Percentiles rank a stretch among this genome's conserved stretches.
Conservation (phyloP, 1,284 basidiomycete species). For the Waitea zeae region DNA sequence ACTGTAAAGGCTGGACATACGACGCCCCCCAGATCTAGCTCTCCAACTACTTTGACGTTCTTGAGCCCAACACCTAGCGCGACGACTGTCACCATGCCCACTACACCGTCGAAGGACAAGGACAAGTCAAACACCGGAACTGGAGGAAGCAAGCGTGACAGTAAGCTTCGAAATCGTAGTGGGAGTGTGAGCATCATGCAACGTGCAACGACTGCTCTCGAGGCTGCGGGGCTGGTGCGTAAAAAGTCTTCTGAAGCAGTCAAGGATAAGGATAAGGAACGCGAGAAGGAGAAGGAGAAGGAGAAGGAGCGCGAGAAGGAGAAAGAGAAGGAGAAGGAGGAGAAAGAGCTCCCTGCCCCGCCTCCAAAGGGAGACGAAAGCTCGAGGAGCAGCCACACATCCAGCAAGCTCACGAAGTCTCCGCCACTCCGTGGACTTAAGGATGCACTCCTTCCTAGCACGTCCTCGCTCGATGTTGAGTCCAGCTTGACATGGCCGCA, state of each 20-base stretch:
- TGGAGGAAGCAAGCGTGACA: slow-evolving; percentile 9
- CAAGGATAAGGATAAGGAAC: slow-evolving; percentile 35
- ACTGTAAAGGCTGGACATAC: slow-evolving; percentile 17
- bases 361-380: no score
- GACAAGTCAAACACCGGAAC: slow-evolving; percentile 8
- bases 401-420: slow-evolving; percentile 48
- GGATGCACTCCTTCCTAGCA: slow-evolving; percentile 26
- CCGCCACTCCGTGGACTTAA: slow-evolving; percentile 42
- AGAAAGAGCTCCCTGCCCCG: no score
- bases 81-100: slow-evolving; percentile 32
- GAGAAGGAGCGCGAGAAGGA: slow-evolving; percentile 21
- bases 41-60: slow-evolving; percentile 26
- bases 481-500: slow-evolving; percentile 60
- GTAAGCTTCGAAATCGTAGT: slow-evolving; percentile 38
- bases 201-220: slow-evolving; percentile 76
- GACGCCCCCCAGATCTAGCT: slow-evolving; percentile 36
- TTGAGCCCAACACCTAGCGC: slow-evolving; percentile 30
- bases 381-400: slow-evolving; percentile 46
- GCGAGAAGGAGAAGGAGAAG: slow-evolving; percentile 21
- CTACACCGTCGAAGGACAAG: slow-evolving; percentile 25
- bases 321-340: slow-evolving; percentile 19
- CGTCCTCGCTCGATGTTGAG: slow-evolving; percentile 27
- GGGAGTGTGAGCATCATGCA: slow-evolving; percentile 90
- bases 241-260: slow-evolving; percentile 67
- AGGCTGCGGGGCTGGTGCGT: slow-evolving; percentile 60